Evolutionary conservation across 2,329 filamentous ascomycete species (phyloP).

Genomic region (Penicillium decumbens): DNA sequence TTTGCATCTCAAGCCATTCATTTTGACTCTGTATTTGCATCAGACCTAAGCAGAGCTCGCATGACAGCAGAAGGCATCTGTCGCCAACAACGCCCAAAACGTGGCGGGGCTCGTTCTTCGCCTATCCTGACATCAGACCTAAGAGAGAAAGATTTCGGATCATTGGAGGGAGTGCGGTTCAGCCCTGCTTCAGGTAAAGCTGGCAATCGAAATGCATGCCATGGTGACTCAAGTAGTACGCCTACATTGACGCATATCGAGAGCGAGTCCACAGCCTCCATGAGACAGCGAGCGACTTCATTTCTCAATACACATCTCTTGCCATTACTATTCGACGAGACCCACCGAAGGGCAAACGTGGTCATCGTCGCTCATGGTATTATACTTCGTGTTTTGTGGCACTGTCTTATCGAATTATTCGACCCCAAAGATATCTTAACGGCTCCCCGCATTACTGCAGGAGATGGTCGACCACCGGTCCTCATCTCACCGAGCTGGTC

Average conservation of each 20-base stretch:
- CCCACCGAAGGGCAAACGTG: conserved; percentile 43
- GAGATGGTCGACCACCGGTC: conserved; percentile 41
- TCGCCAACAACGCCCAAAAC: conserved; percentile 8
- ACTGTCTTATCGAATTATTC: conserved; percentile 56
- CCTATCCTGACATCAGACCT: conserved; percentile 24
- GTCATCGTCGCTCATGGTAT: conserved; percentile 80
- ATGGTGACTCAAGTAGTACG: neutral
- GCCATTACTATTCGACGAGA: conserved; percentile 48
- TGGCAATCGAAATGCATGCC: neutral
- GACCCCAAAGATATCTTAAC: conserved; percentile 44
- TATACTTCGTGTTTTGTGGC: conserved; percentile 66
- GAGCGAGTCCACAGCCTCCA: conserved; percentile 63
- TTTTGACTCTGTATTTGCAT: conserved; percentile 70
- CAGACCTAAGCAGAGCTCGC: conserved; percentile 68
- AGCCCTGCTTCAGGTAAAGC: conserved; percentile 15
- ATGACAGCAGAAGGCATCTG: conserved; percentile 41
- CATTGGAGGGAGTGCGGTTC: conserved; percentile 34
- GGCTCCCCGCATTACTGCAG: conserved; percentile 1
- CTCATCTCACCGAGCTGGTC: conserved; percentile 55
- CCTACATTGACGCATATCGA: conserved; percentile 47
- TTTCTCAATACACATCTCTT: conserved; percentile 65
- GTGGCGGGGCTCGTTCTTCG: neutral
- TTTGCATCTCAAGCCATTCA: conserved; percentile 61
- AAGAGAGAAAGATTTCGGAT: conserved; percentile 42
- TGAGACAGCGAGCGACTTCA: conserved; percentile 58